These are phyloP conservation scores for Abelmoschus esculentus DNA, from an alignment of 345 rosid species.

Conservation along the genomic window DNA sequence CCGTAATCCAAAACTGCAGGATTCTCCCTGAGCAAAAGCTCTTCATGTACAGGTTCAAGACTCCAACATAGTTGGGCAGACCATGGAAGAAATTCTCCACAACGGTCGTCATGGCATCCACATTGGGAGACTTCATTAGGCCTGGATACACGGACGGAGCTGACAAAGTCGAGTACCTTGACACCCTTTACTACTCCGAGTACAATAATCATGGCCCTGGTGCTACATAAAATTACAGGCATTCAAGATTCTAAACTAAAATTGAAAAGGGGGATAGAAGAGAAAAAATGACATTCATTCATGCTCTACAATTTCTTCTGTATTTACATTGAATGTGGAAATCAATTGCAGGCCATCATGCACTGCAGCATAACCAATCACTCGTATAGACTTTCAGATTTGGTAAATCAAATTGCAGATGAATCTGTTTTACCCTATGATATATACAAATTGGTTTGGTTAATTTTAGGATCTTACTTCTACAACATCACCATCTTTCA, in stretches of 20 bases:
- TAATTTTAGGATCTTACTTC: slow-evolving; percentile 43
- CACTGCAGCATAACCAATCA: background rate
- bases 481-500: slow-evolving; percentile 63
- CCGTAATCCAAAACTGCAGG: too few relatives aligned
- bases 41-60: too few relatives aligned
- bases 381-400: background rate
- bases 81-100: too few relatives aligned
- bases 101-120: too few relatives aligned
- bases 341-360: slow-evolving; percentile 1
- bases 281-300: background rate
- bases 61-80: too few relatives aligned
- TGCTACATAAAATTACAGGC: background rate
- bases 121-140: too few relatives aligned
- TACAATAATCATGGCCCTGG: too few relatives aligned
- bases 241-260: background rate
- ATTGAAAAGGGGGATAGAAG: background rate
- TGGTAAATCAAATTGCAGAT: background rate
- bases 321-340: slow-evolving; percentile 6
- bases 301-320: background rate
- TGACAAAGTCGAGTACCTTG: too few relatives aligned
- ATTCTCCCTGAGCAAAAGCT: too few relatives aligned
- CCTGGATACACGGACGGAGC: too few relatives aligned
- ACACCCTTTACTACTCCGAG: too few relatives aligned
- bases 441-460: background rate
- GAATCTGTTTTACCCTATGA: background rate